These are phyloP conservation scores for Euphorbia lathyris DNA, from an alignment of 345 rosid species.

Conservation along the genomic window DNA sequence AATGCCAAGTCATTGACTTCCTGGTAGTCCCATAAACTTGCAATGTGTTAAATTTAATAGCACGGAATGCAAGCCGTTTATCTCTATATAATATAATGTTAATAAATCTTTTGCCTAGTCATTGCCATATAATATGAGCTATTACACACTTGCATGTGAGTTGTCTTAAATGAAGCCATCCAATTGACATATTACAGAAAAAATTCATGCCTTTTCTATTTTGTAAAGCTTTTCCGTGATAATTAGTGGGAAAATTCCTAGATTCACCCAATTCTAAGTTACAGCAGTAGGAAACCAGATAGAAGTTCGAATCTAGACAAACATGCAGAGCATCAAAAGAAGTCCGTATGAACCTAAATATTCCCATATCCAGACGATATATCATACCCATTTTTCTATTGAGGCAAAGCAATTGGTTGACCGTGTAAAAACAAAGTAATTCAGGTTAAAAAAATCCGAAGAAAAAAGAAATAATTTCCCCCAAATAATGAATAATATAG, in stretches of 20 bases:
- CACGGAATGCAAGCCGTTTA: not conserved
- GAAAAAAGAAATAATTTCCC: not conserved
- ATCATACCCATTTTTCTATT: not conserved
- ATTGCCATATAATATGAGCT: too few relatives aligned
- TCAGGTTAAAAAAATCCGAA: not conserved
- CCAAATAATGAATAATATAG: too few relatives aligned
- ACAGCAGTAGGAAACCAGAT: not conserved
- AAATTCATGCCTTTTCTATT: not conserved
- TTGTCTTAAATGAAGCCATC: not conserved
- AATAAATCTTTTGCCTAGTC: too few relatives aligned
- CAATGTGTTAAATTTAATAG: not conserved
- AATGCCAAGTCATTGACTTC: not conserved
- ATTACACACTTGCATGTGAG: not conserved
- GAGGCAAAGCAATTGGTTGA: not conserved
- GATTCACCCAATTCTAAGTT: constrained; percentile 1
- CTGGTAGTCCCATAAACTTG: not conserved
- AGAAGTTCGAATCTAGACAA: not conserved
- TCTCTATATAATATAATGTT: too few relatives aligned
- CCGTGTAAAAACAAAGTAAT: not conserved
- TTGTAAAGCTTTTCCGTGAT: not conserved
- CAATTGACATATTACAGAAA: not conserved
- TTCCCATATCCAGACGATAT: not conserved
- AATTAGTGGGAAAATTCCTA: not conserved
- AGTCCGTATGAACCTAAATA: too few relatives aligned
- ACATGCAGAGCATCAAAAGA: not conserved